Percentiles rank a stretch among this genome's conserved stretches.
These are phyloP conservation scores for Asterophora lycoperdoides DNA, from an alignment of 768 basidiomycete species.

Conservation along the genomic window DNA sequence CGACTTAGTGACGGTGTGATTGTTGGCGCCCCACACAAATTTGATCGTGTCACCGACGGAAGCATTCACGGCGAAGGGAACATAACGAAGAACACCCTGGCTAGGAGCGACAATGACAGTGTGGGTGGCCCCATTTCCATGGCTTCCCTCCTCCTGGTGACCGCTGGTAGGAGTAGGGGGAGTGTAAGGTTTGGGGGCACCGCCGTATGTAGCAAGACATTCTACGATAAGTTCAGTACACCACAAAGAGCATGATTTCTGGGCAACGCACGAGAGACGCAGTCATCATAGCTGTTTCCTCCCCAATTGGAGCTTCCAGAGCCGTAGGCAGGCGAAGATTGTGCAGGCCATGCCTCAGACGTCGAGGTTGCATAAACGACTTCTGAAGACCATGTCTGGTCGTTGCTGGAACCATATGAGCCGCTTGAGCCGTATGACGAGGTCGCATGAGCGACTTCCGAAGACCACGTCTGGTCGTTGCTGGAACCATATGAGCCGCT, in stretches of 20 bases:
- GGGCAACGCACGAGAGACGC: constrained; percentile 60
- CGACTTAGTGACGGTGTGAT: constrained; percentile 81
- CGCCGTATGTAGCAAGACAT: constrained; percentile 61
- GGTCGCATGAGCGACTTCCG: constrained; percentile 15
- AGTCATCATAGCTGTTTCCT: constrained; percentile 55
- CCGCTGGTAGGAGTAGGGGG: constrained; percentile 30
- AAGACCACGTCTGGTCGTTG: constrained; percentile 13
- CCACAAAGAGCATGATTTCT: not conserved
- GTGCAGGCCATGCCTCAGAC: constrained; percentile 22
- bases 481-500: constrained; percentile 19
- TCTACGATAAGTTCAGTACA: constrained; percentile 33
- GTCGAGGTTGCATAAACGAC: constrained; percentile 20
- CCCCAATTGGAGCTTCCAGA: constrained; percentile 61
- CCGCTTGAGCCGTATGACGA: constrained; percentile 4
- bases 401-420: constrained; percentile 21
- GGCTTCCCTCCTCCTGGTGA: constrained; percentile 21
- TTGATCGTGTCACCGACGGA: constrained; percentile 72
- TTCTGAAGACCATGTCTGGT: constrained; percentile 10
- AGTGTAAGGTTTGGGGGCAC: constrained; percentile 28
- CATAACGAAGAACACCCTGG: constrained; percentile 69
- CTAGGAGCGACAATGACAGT: constrained; percentile 77
- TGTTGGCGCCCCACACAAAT: constrained; percentile 76
- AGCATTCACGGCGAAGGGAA: constrained; percentile 73
- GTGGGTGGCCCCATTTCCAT: constrained; percentile 56
- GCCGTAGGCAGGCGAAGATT: constrained; percentile 51